These are phyloP conservation scores for Linum lewisii DNA, from an alignment of 345 rosid species.

Conservation along the genomic window DNA sequence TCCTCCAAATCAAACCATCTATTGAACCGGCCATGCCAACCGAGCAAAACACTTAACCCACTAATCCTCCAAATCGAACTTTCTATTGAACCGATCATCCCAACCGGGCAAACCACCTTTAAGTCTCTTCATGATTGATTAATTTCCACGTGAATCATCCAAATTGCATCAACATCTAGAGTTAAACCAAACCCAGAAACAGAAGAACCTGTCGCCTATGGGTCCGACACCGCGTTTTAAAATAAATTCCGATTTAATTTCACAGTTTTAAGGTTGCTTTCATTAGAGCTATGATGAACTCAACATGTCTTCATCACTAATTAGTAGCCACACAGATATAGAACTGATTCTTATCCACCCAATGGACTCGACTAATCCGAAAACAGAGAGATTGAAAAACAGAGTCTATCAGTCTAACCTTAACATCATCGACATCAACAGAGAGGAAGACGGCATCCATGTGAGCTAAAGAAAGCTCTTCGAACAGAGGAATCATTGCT, in stretches of 20 bases:
- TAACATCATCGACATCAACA: conserved; percentile 86
- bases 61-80: too few relatives aligned
- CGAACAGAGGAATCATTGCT: conserved; percentile 69
- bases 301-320: too few relatives aligned
- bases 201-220: neutral
- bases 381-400: neutral
- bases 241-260: neutral
- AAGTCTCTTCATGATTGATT: too few relatives aligned
- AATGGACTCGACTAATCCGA: too few relatives aligned
- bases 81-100: too few relatives aligned
- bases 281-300: too few relatives aligned
- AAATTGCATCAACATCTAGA: neutral
- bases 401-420: conserved; percentile 28
- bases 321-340: too few relatives aligned
- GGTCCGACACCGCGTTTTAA: neutral
- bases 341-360: too few relatives aligned
- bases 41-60: too few relatives aligned
- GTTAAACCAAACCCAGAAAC: neutral
- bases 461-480: conserved; percentile 50
- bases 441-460: conserved; percentile 63
- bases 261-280: neutral
- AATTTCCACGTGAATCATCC: neutral
- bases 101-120: too few relatives aligned
- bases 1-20: neutral
- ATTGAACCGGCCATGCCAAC: too few relatives aligned